phyloP scores from a whole-genome alignment of 139 green algal genomes.

The Astrephomene gubernaculifera region DNA sequence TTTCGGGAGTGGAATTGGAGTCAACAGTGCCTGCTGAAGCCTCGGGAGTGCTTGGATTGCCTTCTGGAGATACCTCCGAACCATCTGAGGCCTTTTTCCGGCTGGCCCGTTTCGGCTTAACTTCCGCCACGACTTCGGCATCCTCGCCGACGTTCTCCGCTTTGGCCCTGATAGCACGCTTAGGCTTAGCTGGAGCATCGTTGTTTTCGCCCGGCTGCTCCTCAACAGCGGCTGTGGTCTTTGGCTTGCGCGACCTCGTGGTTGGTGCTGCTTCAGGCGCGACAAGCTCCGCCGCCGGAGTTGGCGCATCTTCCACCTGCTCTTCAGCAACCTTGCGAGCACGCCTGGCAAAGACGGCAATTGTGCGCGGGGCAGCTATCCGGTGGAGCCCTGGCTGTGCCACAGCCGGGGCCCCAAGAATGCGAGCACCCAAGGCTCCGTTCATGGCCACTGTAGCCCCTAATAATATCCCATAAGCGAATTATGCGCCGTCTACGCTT shows the following conservation, averaged over 20 bases:
- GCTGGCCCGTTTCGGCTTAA: constrained; percentile 6
- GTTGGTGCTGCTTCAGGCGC: not conserved
- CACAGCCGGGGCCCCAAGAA: not conserved
- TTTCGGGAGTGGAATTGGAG: not conserved
- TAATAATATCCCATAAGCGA: no score
- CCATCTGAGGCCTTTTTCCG: not conserved
- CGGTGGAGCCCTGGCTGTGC: not conserved
- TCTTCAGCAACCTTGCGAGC: constrained; percentile 10
- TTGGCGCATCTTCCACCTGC: not conserved
- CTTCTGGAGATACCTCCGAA: no score
- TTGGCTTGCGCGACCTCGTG: not conserved
- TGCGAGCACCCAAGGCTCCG: not conserved
- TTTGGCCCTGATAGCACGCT: not conserved
- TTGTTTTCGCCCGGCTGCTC: not conserved
- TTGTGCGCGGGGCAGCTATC: not conserved
- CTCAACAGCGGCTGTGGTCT: not conserved
- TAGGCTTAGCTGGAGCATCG: not conserved
- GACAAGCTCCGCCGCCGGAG: not conserved
- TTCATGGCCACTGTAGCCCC: constrained; percentile 16
- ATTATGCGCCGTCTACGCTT: no score
- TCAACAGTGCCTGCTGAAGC: not conserved
- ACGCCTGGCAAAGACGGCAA: not conserved
- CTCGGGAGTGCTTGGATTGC: not conserved
- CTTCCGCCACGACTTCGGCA: not conserved
- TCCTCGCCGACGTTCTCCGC: not conserved